Evolutionary conservation across 139 green algal genomes (phyloP).

Genomic region (Chlamydomonas asymmetrica): DNA sequence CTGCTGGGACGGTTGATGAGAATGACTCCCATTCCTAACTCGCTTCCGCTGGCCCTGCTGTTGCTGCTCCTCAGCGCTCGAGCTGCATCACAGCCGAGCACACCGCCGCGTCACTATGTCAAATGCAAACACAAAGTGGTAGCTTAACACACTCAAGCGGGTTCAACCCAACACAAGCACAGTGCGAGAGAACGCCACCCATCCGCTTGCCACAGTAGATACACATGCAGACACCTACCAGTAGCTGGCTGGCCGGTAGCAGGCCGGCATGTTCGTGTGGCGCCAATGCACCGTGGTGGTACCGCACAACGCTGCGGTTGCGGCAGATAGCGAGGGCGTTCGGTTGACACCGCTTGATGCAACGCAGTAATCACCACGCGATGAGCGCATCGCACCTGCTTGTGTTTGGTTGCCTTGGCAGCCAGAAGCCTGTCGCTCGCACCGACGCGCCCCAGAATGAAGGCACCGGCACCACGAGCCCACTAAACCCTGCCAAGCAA

Average conservation of each 20-base stretch:
- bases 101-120: not conserved
- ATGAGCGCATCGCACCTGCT: too few relatives aligned
- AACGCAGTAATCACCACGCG: slow-evolving; percentile 4
- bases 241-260: too few relatives aligned
- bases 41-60: not conserved
- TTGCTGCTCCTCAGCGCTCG: not conserved
- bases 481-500: slow-evolving; percentile 45
- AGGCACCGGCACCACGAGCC: slow-evolving; percentile 39
- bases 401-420: too few relatives aligned
- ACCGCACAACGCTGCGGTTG: not conserved
- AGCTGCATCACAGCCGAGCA: not conserved
- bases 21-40: not conserved
- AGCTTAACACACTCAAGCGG: not conserved
- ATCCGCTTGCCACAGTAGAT: too few relatives aligned
- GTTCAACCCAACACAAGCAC: too few relatives aligned
- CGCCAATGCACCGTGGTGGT: not conserved
- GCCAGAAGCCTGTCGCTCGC: slow-evolving; percentile 55
- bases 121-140: not conserved
- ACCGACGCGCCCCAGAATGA: slow-evolving; percentile 49
- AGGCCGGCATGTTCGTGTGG: too few relatives aligned
- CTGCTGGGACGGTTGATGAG: not conserved
- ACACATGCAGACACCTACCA: too few relatives aligned
- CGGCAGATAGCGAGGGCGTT: too few relatives aligned
- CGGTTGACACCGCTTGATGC: too few relatives aligned
- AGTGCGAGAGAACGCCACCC: too few relatives aligned